Evolutionary conservation across 805 yeast species (phyloP).

Genomic region (Schwanniomyces pseudopolymorphus): DNA sequence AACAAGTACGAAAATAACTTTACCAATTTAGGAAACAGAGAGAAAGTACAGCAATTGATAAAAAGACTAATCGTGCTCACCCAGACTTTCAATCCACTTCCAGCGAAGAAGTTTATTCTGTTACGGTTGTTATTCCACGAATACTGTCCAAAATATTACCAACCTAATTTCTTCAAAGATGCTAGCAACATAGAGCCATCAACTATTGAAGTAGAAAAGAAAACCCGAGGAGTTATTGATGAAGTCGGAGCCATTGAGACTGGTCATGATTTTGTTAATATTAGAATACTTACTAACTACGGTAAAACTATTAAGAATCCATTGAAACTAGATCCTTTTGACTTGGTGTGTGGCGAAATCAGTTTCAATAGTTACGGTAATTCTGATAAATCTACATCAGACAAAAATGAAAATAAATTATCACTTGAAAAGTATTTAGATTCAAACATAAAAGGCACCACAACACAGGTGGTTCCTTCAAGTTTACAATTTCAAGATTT

Average conservation of each 20-base stretch:
- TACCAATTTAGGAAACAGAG: slow-evolving; percentile 35
- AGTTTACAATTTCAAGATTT: slow-evolving; percentile 4
- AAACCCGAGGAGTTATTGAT: neutral
- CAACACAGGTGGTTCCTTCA: slow-evolving; percentile 27
- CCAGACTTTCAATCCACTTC: slow-evolving; percentile 53
- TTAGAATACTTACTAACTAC: slow-evolving; percentile 23
- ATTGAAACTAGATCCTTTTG: slow-evolving; percentile 27
- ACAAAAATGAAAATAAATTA: neutral
- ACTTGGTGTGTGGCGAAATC: slow-evolving; percentile 6
- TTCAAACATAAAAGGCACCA: slow-evolving; percentile 17
- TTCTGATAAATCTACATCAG: neutral
- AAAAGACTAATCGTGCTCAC: slow-evolving; percentile 52
- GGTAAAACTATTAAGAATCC: neutral
- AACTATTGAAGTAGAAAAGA: slow-evolving; percentile 20
- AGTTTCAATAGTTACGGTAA: neutral
- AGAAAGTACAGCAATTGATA: slow-evolving; percentile 48
- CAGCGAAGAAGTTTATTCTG: slow-evolving; percentile 44
- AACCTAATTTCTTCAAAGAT: slow-evolving; percentile 49
- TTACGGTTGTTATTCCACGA: slow-evolving; percentile 53
- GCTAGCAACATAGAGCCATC: slow-evolving; percentile 37
- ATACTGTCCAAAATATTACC: slow-evolving; percentile 45
- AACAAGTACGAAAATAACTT: neutral
- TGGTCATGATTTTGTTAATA: slow-evolving; percentile 4
- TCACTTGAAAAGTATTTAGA: slow-evolving; percentile 23
- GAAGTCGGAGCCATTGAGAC: slow-evolving; percentile 8